Evolutionary conservation across 2,329 filamentous ascomycete genomes (phyloP).

Genomic region (Periconia digitata): DNA sequence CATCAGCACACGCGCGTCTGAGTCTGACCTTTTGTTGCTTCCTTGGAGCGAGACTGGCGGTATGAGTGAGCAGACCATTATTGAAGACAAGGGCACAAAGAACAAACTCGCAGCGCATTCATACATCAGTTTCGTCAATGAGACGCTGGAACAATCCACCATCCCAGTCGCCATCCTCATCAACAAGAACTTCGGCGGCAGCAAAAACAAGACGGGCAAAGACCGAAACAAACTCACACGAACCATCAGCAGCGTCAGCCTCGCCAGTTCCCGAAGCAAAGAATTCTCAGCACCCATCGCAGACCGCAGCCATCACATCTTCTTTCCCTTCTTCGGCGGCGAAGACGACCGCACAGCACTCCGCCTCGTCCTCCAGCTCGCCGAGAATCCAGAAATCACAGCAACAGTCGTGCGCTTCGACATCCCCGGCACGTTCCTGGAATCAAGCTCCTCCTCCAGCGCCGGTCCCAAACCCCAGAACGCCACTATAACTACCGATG

Average conservation of each 20-base stretch:
- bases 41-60: slow-evolving; percentile 87
- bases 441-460: slow-evolving; percentile 8
- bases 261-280: slow-evolving; percentile 61
- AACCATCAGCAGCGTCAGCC: slow-evolving; percentile 35
- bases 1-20: slow-evolving; percentile 63
- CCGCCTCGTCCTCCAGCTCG: slow-evolving; percentile 79
- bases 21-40: slow-evolving; percentile 71
- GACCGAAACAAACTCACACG: slow-evolving; percentile 25
- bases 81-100: slow-evolving; percentile 52
- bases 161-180: slow-evolving; percentile 79
- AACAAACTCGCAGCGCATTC: slow-evolving; percentile 62
- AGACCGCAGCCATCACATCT: slow-evolving; percentile 78
- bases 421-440: slow-evolving; percentile 25
- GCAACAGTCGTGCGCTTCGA: slow-evolving; percentile 71
- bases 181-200: slow-evolving; percentile 67
- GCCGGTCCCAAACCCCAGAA: slow-evolving; percentile 19
- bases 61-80: slow-evolving; percentile 65
- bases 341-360: slow-evolving; percentile 79
- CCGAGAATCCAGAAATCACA: slow-evolving; percentile 75
- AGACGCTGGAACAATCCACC: slow-evolving; percentile 62
- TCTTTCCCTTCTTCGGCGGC: slow-evolving; percentile 84
- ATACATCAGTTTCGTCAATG: slow-evolving; percentile 74
- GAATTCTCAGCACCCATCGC: slow-evolving; percentile 58
- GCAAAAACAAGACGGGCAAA: slow-evolving; percentile 37
- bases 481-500: slow-evolving; percentile 8